Conservation (phyloP, 148 eudicot genomes). For the Cornus kousa region DNA sequence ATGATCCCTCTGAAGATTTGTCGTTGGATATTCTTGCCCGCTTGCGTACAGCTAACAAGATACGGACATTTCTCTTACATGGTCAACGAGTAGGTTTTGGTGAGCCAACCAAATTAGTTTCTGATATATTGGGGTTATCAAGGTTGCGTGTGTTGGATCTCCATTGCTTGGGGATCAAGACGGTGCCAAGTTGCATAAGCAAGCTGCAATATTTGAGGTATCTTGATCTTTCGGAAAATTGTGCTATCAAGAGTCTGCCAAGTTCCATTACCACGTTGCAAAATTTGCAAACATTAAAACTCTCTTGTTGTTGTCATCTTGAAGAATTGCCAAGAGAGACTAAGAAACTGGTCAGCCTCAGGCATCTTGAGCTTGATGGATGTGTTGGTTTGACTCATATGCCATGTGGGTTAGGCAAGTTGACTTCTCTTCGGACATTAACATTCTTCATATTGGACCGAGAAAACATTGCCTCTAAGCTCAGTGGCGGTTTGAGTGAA, state of each 20-base stretch:
- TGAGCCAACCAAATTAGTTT: no score
- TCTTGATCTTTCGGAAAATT: conserved; percentile 26
- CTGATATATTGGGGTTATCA: background rate
- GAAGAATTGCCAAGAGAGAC: conserved; percentile 14
- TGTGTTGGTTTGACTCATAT: no score
- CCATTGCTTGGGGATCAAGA: background rate
- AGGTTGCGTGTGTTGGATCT: conserved; percentile 31
- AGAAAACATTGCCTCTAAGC: background rate
- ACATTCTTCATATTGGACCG: background rate
- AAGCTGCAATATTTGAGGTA: conserved; percentile 32
- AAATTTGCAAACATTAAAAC: conserved; percentile 27
- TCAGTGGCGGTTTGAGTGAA: background rate
- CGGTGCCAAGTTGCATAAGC: conserved; percentile 23
- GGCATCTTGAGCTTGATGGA: conserved; percentile 1
- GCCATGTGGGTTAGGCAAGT: no score
- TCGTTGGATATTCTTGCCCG: no score
- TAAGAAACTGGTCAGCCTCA: conserved; percentile 12
- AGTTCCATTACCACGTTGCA: conserved; percentile 22
- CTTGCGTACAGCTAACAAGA: background rate
- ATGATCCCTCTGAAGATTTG: background rate
- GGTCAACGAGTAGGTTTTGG: background rate
- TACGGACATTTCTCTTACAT: conserved; percentile 21
- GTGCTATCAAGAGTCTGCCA: conserved; percentile 4
- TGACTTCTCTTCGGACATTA: background rate
- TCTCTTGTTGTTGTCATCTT: background rate